phyloP scores from a whole-genome alignment of 2,329 filamentous ascomycete species.

The Basipetospora chlamydospora region DNA sequence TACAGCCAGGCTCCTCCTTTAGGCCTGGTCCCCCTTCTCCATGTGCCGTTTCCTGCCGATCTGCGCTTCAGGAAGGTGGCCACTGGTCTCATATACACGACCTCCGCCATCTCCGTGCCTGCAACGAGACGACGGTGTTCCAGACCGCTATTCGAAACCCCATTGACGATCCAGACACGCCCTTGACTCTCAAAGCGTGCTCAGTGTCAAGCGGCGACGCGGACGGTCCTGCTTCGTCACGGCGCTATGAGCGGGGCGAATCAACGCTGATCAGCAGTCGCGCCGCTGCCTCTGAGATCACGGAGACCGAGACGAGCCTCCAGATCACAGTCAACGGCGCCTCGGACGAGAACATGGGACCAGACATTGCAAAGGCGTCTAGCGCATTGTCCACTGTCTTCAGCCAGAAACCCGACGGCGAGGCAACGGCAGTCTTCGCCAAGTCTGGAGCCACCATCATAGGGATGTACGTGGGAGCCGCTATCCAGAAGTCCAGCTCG shows the following conservation, averaged over 20 bases:
- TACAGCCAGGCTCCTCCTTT: too few species aligned
- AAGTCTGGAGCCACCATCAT: background rate
- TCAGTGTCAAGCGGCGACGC: background rate
- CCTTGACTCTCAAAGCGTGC: slow-evolving; percentile 1
- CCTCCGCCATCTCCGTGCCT: background rate
- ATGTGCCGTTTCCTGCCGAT: background rate
- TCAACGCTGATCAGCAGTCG: background rate
- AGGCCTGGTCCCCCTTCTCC: background rate
- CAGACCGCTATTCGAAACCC: background rate
- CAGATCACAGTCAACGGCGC: background rate
- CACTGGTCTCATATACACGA: background rate
- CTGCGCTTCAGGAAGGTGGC: background rate
- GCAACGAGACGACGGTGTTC: background rate
- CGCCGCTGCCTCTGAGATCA: background rate
- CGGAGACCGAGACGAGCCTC: background rate
- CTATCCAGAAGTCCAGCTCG: slow-evolving; percentile 1
- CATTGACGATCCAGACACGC: background rate
- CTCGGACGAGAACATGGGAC: background rate
- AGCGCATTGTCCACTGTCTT: background rate
- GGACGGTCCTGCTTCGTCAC: background rate
- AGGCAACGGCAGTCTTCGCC: background rate
- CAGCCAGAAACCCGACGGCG: background rate
- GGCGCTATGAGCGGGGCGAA: too few species aligned
- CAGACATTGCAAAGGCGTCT: background rate
- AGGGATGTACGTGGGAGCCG: background rate